Evolutionary conservation across 192 early-diverging fungal genomes (phyloP), one percentile per base, ranked within the genome.

Genomic region (Podochytrium sp.): DNA sequence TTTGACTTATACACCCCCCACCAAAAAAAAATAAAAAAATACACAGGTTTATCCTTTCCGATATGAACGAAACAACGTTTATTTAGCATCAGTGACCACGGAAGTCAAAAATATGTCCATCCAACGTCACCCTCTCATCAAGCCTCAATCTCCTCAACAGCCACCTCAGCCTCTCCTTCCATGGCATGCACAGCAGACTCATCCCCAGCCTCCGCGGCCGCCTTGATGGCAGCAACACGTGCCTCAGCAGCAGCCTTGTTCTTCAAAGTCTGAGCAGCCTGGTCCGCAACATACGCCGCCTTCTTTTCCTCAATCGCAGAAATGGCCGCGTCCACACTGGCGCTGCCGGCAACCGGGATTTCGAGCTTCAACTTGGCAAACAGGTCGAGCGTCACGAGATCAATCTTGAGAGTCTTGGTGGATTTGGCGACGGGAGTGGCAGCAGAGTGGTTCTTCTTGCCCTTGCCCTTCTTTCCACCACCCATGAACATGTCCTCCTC

Each of bases 201-300:
- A 6, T 62, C 33, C 2, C 69, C 71, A 43, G 10, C 58, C 63
- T 87, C 78, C 42, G 71, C 76, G 51, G 87, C 81, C 30, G 85
- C 78, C 84, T 90, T 85, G 71, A 94, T 82, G 67, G 88, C 88
- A 39, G 87, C 90, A 70, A 97, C 91, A 83, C 91, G 91, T 60
- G 88, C 92, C 80, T 95, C 90, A 52, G 93, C 96, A 79, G 90
- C 90, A 68, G 84, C 87, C 87, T 92, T 96, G 85, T 96, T 96
- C 78, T 92, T 91, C 6, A 79, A 87, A 60, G 95, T 96, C 18
- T 85, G 86, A 64, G 83, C 86, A 53, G 85, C 89, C 80, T 94
- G 93, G 78, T 92, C 90, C 47, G 88, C 88, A 56, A 92, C 72
- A 82, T 84, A 98, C 76, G 90, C 81, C 25, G 85, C 75, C 77